A percentile compares a stretch with the other conserved stretches of the same genome.
These are phyloP conservation scores for Botrytis fragariae DNA, from an alignment of 2,329 filamentous ascomycete genomes.

Conservation along the genomic window DNA sequence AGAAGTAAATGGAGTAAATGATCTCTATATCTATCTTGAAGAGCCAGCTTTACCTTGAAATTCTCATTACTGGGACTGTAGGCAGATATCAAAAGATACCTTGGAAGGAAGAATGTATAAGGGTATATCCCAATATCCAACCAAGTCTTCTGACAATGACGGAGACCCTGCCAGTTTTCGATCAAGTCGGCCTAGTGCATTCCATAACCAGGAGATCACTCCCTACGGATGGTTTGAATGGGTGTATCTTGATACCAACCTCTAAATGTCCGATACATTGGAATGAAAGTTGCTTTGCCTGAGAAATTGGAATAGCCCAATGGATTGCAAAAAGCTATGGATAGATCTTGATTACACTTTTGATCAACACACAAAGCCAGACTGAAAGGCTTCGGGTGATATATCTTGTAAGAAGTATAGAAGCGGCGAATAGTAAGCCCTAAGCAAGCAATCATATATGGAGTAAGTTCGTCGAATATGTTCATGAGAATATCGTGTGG, in stretches of 20 bases:
- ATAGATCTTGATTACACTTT: neutral
- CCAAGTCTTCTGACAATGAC: neutral
- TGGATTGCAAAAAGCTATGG: neutral
- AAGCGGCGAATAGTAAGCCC: neutral
- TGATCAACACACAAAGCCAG: neutral
- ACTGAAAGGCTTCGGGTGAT: neutral
- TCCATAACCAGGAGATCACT: neutral
- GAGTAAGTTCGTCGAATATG: neutral
- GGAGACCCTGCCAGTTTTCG: neutral
- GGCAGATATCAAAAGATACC: neutral
- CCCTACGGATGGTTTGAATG: neutral
- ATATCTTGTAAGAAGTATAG: neutral
- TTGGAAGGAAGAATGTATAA: neutral
- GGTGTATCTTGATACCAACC: neutral
- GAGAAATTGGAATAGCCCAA: neutral
- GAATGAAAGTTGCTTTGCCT: neutral
- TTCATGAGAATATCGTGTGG: neutral
- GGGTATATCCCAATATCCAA: neutral
- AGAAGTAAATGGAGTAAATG: neutral
- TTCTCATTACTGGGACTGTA: neutral
- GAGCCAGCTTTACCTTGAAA: neutral
- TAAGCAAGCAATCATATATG: neutral
- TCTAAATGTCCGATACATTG: neutral
- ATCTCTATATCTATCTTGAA: neutral
- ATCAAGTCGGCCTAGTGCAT: neutral